Base-by-base conservation (phyloP, 2,329 filamentous ascomycete genomes). In the Penicillium crustosum region DNA sequence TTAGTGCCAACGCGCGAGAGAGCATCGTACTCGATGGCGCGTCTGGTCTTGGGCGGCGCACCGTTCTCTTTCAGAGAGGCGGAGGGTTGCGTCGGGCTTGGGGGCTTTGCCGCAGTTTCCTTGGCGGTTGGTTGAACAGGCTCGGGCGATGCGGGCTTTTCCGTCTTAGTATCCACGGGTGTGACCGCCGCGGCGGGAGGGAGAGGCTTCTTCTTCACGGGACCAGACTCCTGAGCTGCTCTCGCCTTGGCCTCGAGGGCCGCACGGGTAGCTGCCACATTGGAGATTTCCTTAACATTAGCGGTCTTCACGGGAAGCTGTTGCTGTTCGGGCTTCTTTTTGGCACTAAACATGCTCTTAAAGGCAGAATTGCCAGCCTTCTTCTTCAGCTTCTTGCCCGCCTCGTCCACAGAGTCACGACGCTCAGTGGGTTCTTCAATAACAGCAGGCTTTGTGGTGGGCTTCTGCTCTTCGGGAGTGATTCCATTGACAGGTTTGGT, bases 1-100 rank as follows among this genome's bases (percentile, higher is more conserved):
- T 74, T 73, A 35, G 76, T 86, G 66, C 86, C 83, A 36, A 88
- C 80, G 5, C 82, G 83, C 6, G 89, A 88, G 5, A 85, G 71
- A 73, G 79, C 64, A 82, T 80, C 79, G 82, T 82, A 66, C 68
- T 78, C 71, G 78, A 83, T 61, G 81, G 73, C 66, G 82, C 82
- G 59, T 74, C 75, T 56, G 78, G 78, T 75, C 56, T 69, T 69
- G 41, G 74, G 74, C 12, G 72, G 70, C 42, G 69, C 70, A 33
- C 66, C 69, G 33, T 68, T 68, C 15, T 60, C 57, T 29, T 57
- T 52, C 21, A 55, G 41, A 27, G 51, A 42, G 27, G 52, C 35
- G 12, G 59, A 58, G 23, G 54, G 44, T 21, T 36, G 52, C 6
- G 49, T 25, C n/a, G 29, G 31, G 25, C n/a, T 50, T 19, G 48